Evolutionary conservation across 2,329 filamentous ascomycete genomes (phyloP).

Genomic region (Botrytis fragariae): DNA sequence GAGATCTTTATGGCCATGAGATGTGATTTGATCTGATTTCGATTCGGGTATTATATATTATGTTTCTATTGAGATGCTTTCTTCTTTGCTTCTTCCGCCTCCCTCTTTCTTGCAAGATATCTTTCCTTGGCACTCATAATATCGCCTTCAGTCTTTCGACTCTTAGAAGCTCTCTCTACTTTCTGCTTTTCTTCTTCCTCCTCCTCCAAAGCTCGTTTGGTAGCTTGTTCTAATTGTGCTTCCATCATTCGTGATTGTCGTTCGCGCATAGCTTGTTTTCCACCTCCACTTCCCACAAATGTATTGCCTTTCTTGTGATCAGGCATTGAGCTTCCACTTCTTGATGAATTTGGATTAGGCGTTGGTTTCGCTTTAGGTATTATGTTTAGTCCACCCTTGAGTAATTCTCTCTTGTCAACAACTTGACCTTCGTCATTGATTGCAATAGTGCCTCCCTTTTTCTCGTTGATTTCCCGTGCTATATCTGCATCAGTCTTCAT

Average conservation of each 20-base stretch:
- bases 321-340: constrained; percentile 27
- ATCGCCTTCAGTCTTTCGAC: constrained; percentile 72
- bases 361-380: constrained; percentile 58
- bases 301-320: constrained; percentile 36
- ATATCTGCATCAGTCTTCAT: constrained; percentile 60
- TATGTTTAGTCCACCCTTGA: constrained; percentile 74
- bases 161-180: constrained; percentile 67
- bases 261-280: constrained; percentile 68
- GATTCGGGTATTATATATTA: not conserved
- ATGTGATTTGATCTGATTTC: not conserved
- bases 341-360: constrained; percentile 21
- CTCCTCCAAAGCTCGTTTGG: constrained; percentile 69
- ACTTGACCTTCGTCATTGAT: constrained; percentile 82
- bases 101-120: constrained; percentile 73
- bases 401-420: constrained; percentile 78
- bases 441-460: constrained; percentile 56
- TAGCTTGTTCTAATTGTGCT: constrained; percentile 68
- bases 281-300: constrained; percentile 46
- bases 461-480: constrained; percentile 65
- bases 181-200: constrained; percentile 62
- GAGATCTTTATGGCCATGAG: not conserved
- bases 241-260: constrained; percentile 77
- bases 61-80: constrained; percentile 35
- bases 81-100: constrained; percentile 67
- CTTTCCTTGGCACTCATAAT: constrained; percentile 76